Conservation (phyloP, 805 yeast genomes). For the Starmerella apis region DNA sequence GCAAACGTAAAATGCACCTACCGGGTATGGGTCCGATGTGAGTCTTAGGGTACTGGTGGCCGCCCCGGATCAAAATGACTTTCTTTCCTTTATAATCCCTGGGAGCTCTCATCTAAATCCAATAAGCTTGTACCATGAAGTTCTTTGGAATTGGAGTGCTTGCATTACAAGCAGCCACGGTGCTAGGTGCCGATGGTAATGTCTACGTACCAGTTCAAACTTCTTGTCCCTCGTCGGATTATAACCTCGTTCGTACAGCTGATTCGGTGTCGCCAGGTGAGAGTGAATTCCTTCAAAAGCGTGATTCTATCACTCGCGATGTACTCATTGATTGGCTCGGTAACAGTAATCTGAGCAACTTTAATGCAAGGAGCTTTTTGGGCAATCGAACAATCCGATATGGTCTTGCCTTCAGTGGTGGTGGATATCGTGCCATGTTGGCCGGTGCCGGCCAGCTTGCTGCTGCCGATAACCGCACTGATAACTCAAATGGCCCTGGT, state of each 20-base stretch:
- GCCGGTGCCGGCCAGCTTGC: conserved; percentile 46
- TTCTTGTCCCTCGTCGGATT: conserved; percentile 34
- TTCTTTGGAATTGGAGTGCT: conserved; percentile 1
- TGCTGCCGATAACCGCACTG: conserved; percentile 42
- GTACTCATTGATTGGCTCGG: conserved; percentile 38
- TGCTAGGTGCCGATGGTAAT: conserved; percentile 7
- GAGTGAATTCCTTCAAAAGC: conserved; percentile 27
- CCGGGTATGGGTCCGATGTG: background rate
- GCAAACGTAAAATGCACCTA: background rate
- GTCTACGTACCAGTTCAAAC: conserved; percentile 33
- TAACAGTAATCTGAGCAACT: conserved; percentile 39
- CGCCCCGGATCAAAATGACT: background rate
- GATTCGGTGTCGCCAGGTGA: conserved; percentile 28
- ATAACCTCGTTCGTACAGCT: conserved; percentile 30
- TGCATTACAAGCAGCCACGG: background rate
- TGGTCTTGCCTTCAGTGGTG: conserved; percentile 61
- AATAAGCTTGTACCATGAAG: conserved; percentile 1
- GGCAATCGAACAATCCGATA: conserved; percentile 26
- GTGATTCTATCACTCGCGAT: conserved; percentile 31
- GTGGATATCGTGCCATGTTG: conserved; percentile 67
- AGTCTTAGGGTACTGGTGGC: background rate
- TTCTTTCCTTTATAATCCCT: background rate
- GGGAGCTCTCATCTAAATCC: background rate
- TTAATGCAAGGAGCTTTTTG: conserved; percentile 36
- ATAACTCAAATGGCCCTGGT: conserved; percentile 29